These are phyloP conservation scores for Barnettozyma wickerhamii DNA, from an alignment of 805 yeast species.

Conservation along the genomic window DNA sequence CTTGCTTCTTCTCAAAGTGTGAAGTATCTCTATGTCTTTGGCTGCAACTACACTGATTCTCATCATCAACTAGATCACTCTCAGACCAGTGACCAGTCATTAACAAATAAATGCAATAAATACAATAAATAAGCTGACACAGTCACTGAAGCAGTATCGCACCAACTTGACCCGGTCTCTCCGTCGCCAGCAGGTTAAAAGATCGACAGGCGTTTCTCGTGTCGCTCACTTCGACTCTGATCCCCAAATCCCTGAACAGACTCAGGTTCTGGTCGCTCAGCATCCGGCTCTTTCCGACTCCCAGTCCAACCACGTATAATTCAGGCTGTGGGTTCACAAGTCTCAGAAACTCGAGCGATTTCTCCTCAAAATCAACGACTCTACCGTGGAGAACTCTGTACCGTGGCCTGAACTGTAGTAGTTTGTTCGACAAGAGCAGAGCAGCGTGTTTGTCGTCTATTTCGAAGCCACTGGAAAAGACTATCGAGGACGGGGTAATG, in stretches of 20 bases:
- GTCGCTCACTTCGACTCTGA: slow-evolving; percentile 66
- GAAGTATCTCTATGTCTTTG: no score
- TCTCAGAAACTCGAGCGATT: slow-evolving; percentile 44
- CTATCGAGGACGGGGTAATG: slow-evolving; percentile 51
- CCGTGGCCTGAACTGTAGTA: slow-evolving; percentile 49
- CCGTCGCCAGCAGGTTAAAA: slow-evolving; percentile 75
- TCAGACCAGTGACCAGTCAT: no score
- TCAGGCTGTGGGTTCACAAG: slow-evolving; percentile 75
- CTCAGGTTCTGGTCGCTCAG: slow-evolving; percentile 51
- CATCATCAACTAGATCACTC: no score
- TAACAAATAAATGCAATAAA: not conserved
- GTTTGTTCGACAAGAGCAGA: slow-evolving; percentile 51
- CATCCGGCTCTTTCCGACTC: slow-evolving; percentile 52
- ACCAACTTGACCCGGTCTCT: slow-evolving; percentile 69
- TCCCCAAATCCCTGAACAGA: slow-evolving; percentile 52
- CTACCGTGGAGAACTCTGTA: slow-evolving; percentile 39
- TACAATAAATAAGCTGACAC: slow-evolving; percentile 1
- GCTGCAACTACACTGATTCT: no score
- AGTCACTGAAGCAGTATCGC: slow-evolving; percentile 74
- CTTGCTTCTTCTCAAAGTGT: no score
- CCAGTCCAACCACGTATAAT: slow-evolving; percentile 66
- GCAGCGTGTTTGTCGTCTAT: slow-evolving; percentile 45
- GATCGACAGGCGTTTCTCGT: slow-evolving; percentile 63
- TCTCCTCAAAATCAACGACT: slow-evolving; percentile 46
- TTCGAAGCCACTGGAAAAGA: slow-evolving; percentile 46